A percentile compares a stretch with the other conserved stretches of the same genome.
These are phyloP conservation scores for Pyrenochaeta sp. DNA, from an alignment of 2,329 filamentous ascomycete genomes.

Conservation along the genomic window DNA sequence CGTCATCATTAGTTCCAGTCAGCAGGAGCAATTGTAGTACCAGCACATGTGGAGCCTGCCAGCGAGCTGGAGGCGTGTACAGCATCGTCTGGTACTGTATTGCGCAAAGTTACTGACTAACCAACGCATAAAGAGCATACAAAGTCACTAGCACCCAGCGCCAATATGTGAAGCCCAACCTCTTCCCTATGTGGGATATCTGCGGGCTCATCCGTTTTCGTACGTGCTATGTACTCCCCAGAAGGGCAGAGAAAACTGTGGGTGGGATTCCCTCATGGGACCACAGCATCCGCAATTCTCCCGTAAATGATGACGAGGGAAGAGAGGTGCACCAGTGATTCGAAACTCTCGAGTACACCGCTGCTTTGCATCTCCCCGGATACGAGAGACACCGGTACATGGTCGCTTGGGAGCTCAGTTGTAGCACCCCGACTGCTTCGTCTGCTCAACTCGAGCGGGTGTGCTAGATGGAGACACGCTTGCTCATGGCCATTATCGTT, in stretches of 20 bases:
- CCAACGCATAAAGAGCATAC: too few species aligned
- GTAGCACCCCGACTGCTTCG: conserved; percentile 15
- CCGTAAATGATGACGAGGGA: conserved; percentile 16
- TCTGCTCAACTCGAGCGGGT: too few species aligned
- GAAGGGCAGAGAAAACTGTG: background rate
- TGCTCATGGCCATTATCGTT: conserved; percentile 22
- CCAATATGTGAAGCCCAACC: too few species aligned
- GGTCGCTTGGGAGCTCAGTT: conserved; percentile 8
- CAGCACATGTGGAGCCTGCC: too few species aligned
- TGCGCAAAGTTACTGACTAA: too few species aligned
- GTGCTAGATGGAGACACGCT: too few species aligned
- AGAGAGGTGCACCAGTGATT: too few species aligned
- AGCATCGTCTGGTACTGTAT: background rate
- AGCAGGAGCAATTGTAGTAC: too few species aligned
- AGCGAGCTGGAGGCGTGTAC: too few species aligned
- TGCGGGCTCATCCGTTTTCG: conserved; percentile 1
- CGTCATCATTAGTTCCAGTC: too few species aligned
- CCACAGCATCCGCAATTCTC: conserved; percentile 7
- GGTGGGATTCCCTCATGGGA: background rate
- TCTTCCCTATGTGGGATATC: background rate
- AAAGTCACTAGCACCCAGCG: too few species aligned
- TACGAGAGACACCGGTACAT: conserved; percentile 5
- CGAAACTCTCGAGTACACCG: too few species aligned
- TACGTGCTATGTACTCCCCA: background rate
- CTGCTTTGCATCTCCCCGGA: conserved; percentile 13